A percentile compares a stretch with the other conserved stretches of the same genome.
Evolutionary conservation across 768 basidiomycete species (phyloP).

Genomic region (Polyporus arcularius): DNA sequence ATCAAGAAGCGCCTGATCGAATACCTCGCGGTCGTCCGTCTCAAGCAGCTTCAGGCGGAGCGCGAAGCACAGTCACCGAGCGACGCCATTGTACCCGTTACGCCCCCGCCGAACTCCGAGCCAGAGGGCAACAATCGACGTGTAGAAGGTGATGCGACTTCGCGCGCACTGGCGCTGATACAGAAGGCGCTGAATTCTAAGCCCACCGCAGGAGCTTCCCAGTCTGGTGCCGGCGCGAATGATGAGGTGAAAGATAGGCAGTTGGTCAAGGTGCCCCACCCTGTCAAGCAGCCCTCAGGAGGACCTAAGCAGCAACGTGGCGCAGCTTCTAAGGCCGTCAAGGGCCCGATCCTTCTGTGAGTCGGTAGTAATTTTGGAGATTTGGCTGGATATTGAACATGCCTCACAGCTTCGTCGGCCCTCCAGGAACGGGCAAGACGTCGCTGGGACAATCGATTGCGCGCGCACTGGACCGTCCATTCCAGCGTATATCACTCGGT

Average conservation of each 20-base stretch:
- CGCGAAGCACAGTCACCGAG: constrained; percentile 13
- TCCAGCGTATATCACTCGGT: constrained; percentile 90
- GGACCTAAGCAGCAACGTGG: not conserved
- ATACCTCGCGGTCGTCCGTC: constrained; percentile 84
- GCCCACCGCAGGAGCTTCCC: constrained; percentile 10
- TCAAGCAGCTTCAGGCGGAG: constrained; percentile 39
- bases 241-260: not conserved
- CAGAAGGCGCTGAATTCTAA: constrained; percentile 17
- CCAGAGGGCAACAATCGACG: constrained; percentile 4
- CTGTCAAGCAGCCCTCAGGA: not conserved
- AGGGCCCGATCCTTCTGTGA: constrained; percentile 74
- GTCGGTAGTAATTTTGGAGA: constrained; percentile 10
- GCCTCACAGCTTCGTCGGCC: constrained; percentile 71
- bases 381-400: not conserved
- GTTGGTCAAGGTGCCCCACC: not conserved
- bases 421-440: constrained; percentile 91
- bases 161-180: constrained; percentile 16
- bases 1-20: constrained; percentile 92
- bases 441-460: constrained; percentile 90
- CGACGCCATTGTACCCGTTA: constrained; percentile 4
- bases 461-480: constrained; percentile 77
- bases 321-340: constrained; percentile 37
- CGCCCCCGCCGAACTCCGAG: constrained; percentile 11
- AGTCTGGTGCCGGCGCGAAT: not conserved
- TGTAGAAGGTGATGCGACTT: constrained; percentile 19